Percentiles rank a stretch among this genome's conserved stretches.
Evolutionary conservation across 1,284 basidiomycete genomes (phyloP).

Genomic region (Rhodotorula sp.): DNA sequence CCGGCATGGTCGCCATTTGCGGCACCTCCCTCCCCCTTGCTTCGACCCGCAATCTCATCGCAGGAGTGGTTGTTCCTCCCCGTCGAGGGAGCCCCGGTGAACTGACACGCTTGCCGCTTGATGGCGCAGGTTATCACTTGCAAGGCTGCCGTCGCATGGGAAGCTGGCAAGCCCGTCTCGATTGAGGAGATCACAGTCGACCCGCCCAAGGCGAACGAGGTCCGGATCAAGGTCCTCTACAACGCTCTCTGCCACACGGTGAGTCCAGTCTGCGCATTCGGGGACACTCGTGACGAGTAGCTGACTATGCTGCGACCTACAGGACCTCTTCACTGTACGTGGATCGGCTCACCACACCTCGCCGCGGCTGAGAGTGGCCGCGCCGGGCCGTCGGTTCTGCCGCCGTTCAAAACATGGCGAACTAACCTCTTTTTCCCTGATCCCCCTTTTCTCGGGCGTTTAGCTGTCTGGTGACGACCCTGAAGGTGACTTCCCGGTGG

Average conservation of each 20-base stretch:
- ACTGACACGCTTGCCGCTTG: neutral
- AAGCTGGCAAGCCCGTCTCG: constrained; percentile 72
- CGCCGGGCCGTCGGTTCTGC: neutral
- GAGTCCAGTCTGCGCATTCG: constrained; percentile 29
- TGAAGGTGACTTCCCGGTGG: constrained; percentile 93
- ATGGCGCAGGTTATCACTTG: constrained; percentile 67
- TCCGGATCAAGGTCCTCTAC: constrained; percentile 86
- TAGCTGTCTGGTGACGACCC: constrained; percentile 88
- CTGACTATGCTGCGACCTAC: neutral
- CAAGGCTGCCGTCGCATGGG: constrained; percentile 91
- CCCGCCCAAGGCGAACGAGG: constrained; percentile 85
- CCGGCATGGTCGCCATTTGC: too few relatives aligned
- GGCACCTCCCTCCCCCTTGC: neutral
- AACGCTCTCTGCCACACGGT: constrained; percentile 93
- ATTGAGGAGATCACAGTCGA: constrained; percentile 91
- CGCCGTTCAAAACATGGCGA: neutral
- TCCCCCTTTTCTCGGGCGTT: neutral
- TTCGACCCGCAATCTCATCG: neutral
- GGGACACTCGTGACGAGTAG: neutral
- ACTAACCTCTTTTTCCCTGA: neutral
- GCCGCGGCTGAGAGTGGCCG: neutral
- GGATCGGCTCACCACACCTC: neutral
- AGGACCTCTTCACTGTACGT: constrained; percentile 41
- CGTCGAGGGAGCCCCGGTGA: neutral
- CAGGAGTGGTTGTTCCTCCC: neutral